Evolutionary conservation across 257 asterid species (phyloP), one percentile per base, ranked within the genome.

Genomic region (Nicotiana sylvestris): DNA sequence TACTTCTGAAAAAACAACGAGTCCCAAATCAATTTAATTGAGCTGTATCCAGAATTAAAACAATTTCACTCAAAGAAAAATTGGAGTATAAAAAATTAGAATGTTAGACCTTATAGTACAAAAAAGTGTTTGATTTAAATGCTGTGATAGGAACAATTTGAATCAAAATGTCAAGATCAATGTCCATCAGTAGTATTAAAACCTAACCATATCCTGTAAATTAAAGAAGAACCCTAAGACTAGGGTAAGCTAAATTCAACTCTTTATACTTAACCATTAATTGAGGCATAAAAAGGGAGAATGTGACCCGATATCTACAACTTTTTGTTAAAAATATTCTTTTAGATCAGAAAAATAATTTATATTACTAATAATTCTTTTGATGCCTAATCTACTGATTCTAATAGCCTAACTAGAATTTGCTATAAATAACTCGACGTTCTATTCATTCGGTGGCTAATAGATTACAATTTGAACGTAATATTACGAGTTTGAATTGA

Each of bases 171-270:
- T 64, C 25, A 17, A 32, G 76, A 35, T 74, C 46, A 76, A 7
- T 76, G 2, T 76, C 43, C 12, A 15, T 12, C 53, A 51, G 43
- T 7, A 74, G 39, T 49, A 49, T 74, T 74, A 74, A 74, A 76
- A 61, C 27, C 64, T 76, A 76, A 51, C 64, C 46, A 76, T 15
- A 27, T 74, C 53, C 43, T 27, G 62, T 49, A 3, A 76, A 21
- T 21, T 21, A 21, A 72, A 69, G 77, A 76, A 49, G 43, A 82
- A 83, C 89, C 88, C 89, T 82, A 18, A 33, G 78, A 77, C 66
- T 32, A 30, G 81, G 90, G 90, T 82, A 89, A 85, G 82, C 80
- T 82, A 87, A 87, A 88, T 81, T 77, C 80, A 76, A 76, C 46
- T 51, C 53, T 76, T 49, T 27, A 76, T 21, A 76, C 16, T 76